phyloP scores from a whole-genome alignment of 2,329 filamentous ascomycete genomes.

The Penicillium sp. region DNA sequence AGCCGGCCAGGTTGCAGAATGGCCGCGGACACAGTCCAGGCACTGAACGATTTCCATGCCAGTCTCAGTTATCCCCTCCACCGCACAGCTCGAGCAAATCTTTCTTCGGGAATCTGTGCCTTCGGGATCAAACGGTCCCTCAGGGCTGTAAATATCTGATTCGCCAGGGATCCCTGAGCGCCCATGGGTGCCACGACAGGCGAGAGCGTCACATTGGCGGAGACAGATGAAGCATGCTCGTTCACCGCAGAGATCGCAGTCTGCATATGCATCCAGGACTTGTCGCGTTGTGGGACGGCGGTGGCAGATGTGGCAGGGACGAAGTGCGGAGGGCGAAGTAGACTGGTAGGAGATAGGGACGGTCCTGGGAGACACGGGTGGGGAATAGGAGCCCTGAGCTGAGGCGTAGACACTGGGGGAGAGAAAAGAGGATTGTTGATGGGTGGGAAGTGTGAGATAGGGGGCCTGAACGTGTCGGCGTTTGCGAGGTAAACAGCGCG shows the following conservation, averaged over 20 bases:
- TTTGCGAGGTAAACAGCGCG: constrained; percentile 27
- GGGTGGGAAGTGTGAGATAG: constrained; percentile 16
- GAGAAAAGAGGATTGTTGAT: constrained; percentile 19
- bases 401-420: constrained; percentile 21
- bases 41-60: constrained; percentile 40
- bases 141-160: constrained; percentile 1
- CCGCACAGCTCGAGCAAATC: constrained; percentile 42
- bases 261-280: constrained; percentile 42
- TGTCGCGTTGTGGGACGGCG: constrained; percentile 41
- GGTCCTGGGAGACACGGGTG: constrained; percentile 30
- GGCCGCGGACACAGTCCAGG: constrained; percentile 34
- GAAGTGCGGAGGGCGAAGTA: constrained; percentile 31
- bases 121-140: neutral
- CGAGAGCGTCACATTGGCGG: constrained; percentile 36
- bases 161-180: neutral
- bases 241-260: constrained; percentile 41
- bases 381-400: constrained; percentile 21
- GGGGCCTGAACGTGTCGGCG: constrained; percentile 23
- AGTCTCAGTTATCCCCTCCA: constrained; percentile 39
- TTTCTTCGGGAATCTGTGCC: constrained; percentile 25
- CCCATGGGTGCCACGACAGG: constrained; percentile 25
- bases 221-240: constrained; percentile 46
- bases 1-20: constrained; percentile 15
- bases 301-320: constrained; percentile 45
- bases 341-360: constrained; percentile 26